Evolutionary conservation across 2,329 filamentous ascomycete species (phyloP).

Genomic region (Neurospora sp.): DNA sequence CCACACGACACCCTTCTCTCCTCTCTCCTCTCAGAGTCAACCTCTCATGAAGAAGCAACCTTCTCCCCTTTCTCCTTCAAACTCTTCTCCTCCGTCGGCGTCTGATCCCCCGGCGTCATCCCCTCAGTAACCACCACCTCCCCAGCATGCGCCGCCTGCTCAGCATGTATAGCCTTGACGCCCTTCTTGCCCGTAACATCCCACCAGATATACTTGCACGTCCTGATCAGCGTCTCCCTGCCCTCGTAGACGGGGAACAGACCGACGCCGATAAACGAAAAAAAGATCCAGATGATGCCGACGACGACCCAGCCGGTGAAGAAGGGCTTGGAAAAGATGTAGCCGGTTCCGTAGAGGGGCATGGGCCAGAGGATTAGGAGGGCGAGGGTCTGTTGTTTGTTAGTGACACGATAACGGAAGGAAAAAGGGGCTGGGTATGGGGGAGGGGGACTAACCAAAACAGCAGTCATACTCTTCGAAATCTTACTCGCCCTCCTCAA

Average conservation of each 20-base stretch:
- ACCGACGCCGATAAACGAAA: conserved; percentile 62
- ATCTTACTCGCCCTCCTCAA: conserved; percentile 24
- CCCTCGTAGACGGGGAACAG: conserved; percentile 74
- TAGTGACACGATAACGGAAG: no score
- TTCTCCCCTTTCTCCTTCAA: not conserved
- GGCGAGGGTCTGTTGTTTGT: conserved; percentile 49
- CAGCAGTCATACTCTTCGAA: conserved; percentile 21
- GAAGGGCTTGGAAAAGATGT: conserved; percentile 74
- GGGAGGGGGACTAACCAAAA: no score
- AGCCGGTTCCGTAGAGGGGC: conserved; percentile 76
- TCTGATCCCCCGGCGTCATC: not conserved
- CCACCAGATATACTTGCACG: conserved; percentile 48
- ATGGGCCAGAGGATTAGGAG: conserved; percentile 84
- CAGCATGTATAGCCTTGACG: conserved; percentile 20
- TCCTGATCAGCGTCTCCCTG: conserved; percentile 55
- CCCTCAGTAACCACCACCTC: not conserved
- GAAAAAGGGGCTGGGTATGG: no score
- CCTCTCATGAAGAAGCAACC: no score
- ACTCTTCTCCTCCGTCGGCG: not conserved
- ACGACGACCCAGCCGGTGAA: conserved; percentile 75
- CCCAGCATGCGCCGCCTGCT: conserved; percentile 7
- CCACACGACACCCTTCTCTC: no score
- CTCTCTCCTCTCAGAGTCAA: no score
- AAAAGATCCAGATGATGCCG: conserved; percentile 73
- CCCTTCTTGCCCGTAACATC: conserved; percentile 44